Base-by-base conservation (phyloP, 2,329 filamentous ascomycete genomes). In the Fusarium sp. region DNA sequence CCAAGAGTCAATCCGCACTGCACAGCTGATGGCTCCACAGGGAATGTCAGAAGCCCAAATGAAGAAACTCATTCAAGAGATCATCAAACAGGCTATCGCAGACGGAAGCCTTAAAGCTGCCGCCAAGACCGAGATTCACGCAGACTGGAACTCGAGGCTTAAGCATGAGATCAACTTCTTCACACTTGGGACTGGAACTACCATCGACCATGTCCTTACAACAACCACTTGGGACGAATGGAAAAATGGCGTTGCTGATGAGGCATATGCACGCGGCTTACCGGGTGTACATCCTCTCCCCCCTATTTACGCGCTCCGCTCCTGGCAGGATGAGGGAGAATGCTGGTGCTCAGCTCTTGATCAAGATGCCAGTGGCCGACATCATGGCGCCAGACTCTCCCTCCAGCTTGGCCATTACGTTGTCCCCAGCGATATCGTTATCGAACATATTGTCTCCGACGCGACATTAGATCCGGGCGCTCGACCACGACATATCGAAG, bases 321-420 rank as follows among this genome's bases (percentile, higher is more conserved):
- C 83, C 6, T 97, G 94, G 93, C 83, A 89, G 12, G 92, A 97
- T 48, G 86, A 91, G 33, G 93, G 92, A 21, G 92, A 98, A 66
- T 97, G 93, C 79, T 98, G 93, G 92, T 98, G 95, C 78, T 89
- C 91, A 7, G 85, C 83, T 0, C 76, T 74, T 6, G 80, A 81
- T 1, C 68, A 75, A 13, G 80, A 84, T 48, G 77, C 77, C 16
- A 80, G 81, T 18, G 79, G 79, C 13, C 75, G 77, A 18, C 83
- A 84, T 10, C 84, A 85, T 48, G 88, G 89, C 37, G 88, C 89
- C 3, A 87, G 89, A 54, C 81, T 98, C 18, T 87, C 86, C 11
- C 87, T 97, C 20, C 79, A 88, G 39, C 84, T 91, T 20, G 83
- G 85, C 33, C 78, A 85, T 33, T 77, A 80, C 8, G 84, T 94